These are phyloP conservation scores for Clitopilus hobsonii DNA, from an alignment of 768 basidiomycete genomes.

Conservation along the genomic window DNA sequence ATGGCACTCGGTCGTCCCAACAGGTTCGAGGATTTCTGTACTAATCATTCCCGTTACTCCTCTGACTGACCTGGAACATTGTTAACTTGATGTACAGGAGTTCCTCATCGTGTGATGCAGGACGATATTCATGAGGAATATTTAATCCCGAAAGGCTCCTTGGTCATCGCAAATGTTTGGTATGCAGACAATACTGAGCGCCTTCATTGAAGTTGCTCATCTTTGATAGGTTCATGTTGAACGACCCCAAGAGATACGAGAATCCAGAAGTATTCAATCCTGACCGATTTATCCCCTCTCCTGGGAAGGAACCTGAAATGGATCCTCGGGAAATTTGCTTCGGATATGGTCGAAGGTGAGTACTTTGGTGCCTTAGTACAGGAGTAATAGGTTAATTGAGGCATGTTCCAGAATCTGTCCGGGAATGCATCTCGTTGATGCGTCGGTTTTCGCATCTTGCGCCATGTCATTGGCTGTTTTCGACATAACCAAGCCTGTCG, in stretches of 20 bases:
- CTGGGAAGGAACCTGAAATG: constrained; percentile 35
- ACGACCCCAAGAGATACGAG: constrained; percentile 49
- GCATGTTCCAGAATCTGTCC: constrained; percentile 36
- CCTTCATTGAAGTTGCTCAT: neutral
- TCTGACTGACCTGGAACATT: constrained; percentile 9
- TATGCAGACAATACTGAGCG: constrained; percentile 10
- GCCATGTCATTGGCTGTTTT: constrained; percentile 50
- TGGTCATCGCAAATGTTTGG: constrained; percentile 51
- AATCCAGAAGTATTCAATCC: constrained; percentile 56
- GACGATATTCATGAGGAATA: constrained; percentile 62
- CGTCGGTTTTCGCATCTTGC: constrained; percentile 47
- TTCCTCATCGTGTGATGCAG: constrained; percentile 52
- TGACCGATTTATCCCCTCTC: constrained; percentile 50
- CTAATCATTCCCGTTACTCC: neutral
- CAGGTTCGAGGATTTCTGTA: constrained; percentile 23
- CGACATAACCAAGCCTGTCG: constrained; percentile 41
- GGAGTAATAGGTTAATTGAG: constrained; percentile 4
- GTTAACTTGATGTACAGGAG: constrained; percentile 25
- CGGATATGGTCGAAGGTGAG: constrained; percentile 71
- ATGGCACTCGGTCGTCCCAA: constrained; percentile 44
- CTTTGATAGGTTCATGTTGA: constrained; percentile 39
- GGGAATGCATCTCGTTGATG: constrained; percentile 49
- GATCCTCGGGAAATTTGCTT: constrained; percentile 63
- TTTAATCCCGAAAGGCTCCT: constrained; percentile 54
- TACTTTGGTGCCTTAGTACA: constrained; percentile 14